Evolutionary conservation across 2,329 filamentous ascomycete species (phyloP).

Genomic region (Apiospora koreana): DNA sequence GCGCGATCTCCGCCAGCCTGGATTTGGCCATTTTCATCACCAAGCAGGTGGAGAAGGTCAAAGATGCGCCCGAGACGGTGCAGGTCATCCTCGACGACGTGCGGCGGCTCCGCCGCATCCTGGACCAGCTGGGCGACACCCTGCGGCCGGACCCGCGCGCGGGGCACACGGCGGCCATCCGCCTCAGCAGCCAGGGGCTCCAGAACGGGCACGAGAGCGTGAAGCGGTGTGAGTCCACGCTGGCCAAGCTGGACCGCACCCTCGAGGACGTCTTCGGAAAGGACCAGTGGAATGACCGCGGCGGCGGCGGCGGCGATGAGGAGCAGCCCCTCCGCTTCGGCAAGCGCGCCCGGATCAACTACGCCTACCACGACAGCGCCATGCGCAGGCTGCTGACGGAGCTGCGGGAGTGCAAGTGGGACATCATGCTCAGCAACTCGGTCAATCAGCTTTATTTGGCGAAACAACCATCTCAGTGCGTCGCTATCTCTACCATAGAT

Average conservation of each 20-base stretch:
- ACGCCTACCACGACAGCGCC: not conserved
- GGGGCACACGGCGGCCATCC: not conserved
- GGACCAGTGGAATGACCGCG: not conserved
- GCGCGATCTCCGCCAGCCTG: constrained; percentile 1
- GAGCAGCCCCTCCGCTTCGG: not conserved
- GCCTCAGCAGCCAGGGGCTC: not conserved
- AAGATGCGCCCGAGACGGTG: constrained; percentile 2
- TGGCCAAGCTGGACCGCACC: not conserved
- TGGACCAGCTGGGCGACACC: not conserved
- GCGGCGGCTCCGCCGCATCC: not conserved
- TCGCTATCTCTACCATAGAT: not conserved
- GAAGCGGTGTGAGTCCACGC: not conserved
- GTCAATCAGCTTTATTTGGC: constrained; percentile 10
- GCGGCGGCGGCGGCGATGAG: no score
- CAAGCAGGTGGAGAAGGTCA: constrained; percentile 6
- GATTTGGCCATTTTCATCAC: constrained; percentile 12
- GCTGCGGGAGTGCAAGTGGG: constrained; percentile 10
- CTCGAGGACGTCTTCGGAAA: not conserved
- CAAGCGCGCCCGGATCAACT: not conserved
- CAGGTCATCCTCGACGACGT: constrained; percentile 8
- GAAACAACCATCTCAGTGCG: not conserved
- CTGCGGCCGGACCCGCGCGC: not conserved
- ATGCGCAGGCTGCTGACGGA: not conserved
- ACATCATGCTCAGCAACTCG: constrained; percentile 11
- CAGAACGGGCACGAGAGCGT: not conserved